Conservation (phyloP, 2,329 filamentous ascomycete genomes). For the Colletotrichum sp. region DNA sequence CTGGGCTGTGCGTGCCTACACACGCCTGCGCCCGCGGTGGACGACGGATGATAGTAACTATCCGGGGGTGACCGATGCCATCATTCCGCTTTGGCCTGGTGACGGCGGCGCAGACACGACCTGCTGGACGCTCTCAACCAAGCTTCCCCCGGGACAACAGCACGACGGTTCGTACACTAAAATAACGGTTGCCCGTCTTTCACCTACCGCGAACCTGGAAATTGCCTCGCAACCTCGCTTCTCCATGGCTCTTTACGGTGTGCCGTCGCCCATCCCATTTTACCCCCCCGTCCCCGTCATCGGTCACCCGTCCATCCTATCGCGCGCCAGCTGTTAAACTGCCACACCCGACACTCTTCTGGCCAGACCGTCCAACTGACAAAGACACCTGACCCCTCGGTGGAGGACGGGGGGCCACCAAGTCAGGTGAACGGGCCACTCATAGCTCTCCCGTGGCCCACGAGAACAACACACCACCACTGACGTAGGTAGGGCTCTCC, state of each 20-base stretch:
- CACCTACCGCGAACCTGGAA: background rate
- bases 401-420: conserved; percentile 12
- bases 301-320: conserved; percentile 16
- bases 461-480: conserved; percentile 21
- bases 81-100: conserved; percentile 19
- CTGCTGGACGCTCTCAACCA: background rate
- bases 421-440: conserved; percentile 20
- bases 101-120: conserved; percentile 4
- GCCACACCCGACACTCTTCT: conserved; percentile 1
- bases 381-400: conserved; percentile 21
- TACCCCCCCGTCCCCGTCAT: background rate
- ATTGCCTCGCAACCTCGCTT: background rate
- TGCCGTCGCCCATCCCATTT: background rate
- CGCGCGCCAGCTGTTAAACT: background rate
- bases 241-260: background rate
- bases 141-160: background rate
- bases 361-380: conserved; percentile 13
- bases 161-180: conserved; percentile 3
- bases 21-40: background rate
- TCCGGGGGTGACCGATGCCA: conserved; percentile 18
- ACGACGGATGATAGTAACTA: background rate
- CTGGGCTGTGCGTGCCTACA: conserved; percentile 10
- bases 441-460: conserved; percentile 14
- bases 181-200: conserved; percentile 5
- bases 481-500: conserved; percentile 18